Base-by-base conservation (phyloP, 75 land plant genomes). In the Sequoiadendron giganteum region DNA sequence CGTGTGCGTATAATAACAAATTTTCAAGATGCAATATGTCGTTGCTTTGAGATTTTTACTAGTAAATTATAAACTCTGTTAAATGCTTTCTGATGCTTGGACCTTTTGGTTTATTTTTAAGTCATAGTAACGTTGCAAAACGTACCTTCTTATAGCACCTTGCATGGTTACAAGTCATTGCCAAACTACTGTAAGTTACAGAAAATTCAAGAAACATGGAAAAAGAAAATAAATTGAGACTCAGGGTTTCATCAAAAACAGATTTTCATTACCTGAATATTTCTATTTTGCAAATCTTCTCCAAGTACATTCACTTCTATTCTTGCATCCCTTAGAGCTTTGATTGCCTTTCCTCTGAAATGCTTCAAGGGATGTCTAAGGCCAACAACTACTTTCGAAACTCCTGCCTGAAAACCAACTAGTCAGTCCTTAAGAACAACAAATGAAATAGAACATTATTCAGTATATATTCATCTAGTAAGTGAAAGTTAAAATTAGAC, bases 281-380 rank as follows among this genome's bases (percentile, higher is more conserved):
- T 84, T 84, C 38, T 84, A 18, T 47, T 48, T 55, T 34, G 86
- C 65, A 85, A 55, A 55, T 85, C 56, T 85, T 85, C 86, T 34
- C 86, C 86, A 52, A 85, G 86, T 9, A 85, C 65, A 19, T 55
- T 55, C 65, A 85, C 86, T 52, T 52, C 65, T 85, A 85, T 55
- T 49, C 40, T 52, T 16, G 86, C 16, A 10, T 85, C 86, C 38
- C 86, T 85, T 36, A 85, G 65, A 36, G 86, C 86, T 55, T 85
- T 55, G 42, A 85, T 85, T 85, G 65, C 86, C 42, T 85, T 85
- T 85, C 86, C 86, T 32, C 86, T 30, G 28, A 85, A 85, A 52
- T 85, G 86, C 19, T 85, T 85, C 25, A 85, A 85, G 25, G 86
- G 86, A 55, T 85, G 86, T 85, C 86, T 34, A 55, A 85, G 86